Percentiles rank a stretch among this genome's conserved stretches.
These are phyloP conservation scores for Sarocladium strictum DNA, from an alignment of 2,329 filamentous ascomycete genomes.

Conservation along the genomic window DNA sequence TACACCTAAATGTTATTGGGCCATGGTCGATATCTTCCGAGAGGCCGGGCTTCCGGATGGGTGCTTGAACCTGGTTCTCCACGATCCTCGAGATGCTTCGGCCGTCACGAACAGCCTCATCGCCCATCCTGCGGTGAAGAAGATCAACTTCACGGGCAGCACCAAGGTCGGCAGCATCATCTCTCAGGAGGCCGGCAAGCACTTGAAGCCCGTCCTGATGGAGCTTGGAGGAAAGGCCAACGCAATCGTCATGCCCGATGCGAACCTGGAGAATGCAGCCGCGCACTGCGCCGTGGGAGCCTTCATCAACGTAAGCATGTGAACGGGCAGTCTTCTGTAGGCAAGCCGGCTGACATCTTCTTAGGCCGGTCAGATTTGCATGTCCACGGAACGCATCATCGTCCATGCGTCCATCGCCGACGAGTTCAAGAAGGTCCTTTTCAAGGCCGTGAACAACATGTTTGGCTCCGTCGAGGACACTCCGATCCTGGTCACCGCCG, in stretches of 20 bases:
- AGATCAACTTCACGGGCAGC: slow-evolving; percentile 39
- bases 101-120: slow-evolving; percentile 30
- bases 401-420: slow-evolving; percentile 22
- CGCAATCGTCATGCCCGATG: slow-evolving; percentile 37
- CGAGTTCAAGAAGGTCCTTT: neutral
- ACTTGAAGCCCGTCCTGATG: slow-evolving; percentile 39
- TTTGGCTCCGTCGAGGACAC: neutral
- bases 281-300: slow-evolving; percentile 18
- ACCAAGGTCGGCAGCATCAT: slow-evolving; percentile 34
- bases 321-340: no score
- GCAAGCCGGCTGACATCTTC: no score
- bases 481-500: neutral
- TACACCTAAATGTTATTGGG: slow-evolving; percentile 23
- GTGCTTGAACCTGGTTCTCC: slow-evolving; percentile 31
- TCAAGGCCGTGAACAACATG: neutral
- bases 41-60: slow-evolving; percentile 37
- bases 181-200: slow-evolving; percentile 26
- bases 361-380: slow-evolving; percentile 60
- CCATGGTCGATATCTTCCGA: slow-evolving; percentile 27
- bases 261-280: slow-evolving; percentile 35
- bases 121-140: slow-evolving; percentile 27
- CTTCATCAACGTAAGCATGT: slow-evolving; percentile 32
- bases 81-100: slow-evolving; percentile 24
- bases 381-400: slow-evolving; percentile 59
- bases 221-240: slow-evolving; percentile 43